Percentiles rank a stretch among this genome's conserved stretches.
phyloP scores from a whole-genome alignment of 2,329 filamentous ascomycete genomes.

The Colletotrichum aenigma region DNA sequence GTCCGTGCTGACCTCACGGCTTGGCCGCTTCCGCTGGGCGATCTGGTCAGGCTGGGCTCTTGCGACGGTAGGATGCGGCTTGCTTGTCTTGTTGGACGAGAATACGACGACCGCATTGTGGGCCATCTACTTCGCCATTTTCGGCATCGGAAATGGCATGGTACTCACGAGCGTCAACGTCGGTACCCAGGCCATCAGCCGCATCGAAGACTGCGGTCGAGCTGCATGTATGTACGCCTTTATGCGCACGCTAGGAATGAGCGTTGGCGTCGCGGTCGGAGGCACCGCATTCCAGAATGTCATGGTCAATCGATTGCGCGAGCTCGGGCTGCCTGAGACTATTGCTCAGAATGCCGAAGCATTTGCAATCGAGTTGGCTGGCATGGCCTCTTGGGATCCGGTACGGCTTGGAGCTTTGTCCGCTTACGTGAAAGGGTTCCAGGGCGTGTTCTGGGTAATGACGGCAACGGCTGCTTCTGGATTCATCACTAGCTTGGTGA shows the following conservation, averaged over 20 bases:
- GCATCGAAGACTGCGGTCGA: constrained; percentile 31
- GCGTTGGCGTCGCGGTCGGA: constrained; percentile 43
- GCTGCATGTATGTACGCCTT: constrained; percentile 42
- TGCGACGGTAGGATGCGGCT: not conserved
- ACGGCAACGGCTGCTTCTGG: not conserved
- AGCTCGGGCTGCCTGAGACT: not conserved
- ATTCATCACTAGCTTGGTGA: not conserved
- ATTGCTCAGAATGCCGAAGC: not conserved
- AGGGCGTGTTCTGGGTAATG: not conserved
- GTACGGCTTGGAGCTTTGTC: not conserved
- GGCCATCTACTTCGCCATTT: not conserved
- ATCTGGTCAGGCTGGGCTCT: not conserved
- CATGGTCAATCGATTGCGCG: not conserved
- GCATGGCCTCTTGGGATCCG: not conserved
- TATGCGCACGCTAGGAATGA: constrained; percentile 46
- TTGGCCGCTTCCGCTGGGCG: not conserved
- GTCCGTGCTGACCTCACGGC: not conserved
- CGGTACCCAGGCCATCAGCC: constrained; percentile 39
- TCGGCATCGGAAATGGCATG: constrained; percentile 6
- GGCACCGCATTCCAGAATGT: constrained; percentile 43
- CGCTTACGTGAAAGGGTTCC: not conserved
- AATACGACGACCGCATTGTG: not conserved
- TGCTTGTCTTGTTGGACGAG: not conserved
- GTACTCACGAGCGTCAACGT: constrained; percentile 23
- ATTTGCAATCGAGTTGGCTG: not conserved